These are phyloP conservation scores for Russula emetica DNA, from an alignment of 768 basidiomycete genomes.

Conservation along the genomic window DNA sequence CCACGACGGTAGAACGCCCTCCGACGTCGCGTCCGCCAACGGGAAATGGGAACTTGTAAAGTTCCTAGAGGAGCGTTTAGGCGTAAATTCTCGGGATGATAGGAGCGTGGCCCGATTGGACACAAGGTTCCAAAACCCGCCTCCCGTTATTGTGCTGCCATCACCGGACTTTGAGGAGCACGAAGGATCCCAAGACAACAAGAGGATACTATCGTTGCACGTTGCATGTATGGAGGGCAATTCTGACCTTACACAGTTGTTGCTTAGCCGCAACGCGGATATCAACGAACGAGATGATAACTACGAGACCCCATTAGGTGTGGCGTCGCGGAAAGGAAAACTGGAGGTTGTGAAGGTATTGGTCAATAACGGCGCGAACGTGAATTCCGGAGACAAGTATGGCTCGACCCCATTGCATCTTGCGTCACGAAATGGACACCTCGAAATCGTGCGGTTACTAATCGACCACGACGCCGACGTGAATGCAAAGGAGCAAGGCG, in stretches of 20 bases:
- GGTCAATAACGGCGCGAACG: not conserved
- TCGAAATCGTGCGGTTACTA: not conserved
- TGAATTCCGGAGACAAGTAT: not conserved
- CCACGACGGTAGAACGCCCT: not conserved
- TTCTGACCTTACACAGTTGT: not conserved
- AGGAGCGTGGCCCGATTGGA: not conserved
- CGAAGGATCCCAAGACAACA: not conserved
- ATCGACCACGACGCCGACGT: not conserved
- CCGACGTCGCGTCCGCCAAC: not conserved
- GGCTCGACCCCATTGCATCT: not conserved
- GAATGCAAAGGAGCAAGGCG: not conserved
- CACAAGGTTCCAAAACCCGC: too few species aligned
- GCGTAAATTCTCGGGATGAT: too few species aligned
- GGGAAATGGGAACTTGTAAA: not conserved
- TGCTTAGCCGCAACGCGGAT: not conserved
- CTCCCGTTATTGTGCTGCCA: not conserved
- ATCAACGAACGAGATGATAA: not conserved
- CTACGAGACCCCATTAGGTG: not conserved
- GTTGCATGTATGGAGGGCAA: not conserved
- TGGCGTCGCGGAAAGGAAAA: not conserved
- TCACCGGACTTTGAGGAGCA: not conserved
- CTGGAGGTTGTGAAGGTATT: not conserved
- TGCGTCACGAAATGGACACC: not conserved
- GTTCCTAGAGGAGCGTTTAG: not conserved
- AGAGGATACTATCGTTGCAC: not conserved